Percentiles rank a stretch among this genome's conserved stretches.
Conservation (phyloP, 768 basidiomycete genomes). For the Amanita phalloides region DNA sequence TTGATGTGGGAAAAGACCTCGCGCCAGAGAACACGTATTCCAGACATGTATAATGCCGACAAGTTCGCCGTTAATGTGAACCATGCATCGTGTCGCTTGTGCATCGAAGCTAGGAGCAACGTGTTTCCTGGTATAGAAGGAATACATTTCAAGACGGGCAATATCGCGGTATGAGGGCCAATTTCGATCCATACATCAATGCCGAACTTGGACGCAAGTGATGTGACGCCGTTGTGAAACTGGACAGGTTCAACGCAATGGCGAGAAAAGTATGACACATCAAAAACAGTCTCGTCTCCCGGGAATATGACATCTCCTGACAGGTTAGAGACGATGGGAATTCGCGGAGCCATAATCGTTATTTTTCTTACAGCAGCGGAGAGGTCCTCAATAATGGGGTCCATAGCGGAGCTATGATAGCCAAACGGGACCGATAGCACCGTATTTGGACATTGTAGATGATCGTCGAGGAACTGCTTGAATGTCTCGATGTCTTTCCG, state of each 20-base stretch:
- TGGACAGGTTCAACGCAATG: conserved; percentile 51
- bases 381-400: conserved; percentile 41
- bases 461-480: conserved; percentile 25
- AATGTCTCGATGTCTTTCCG: conserved; percentile 30
- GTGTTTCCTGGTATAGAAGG: conserved; percentile 18
- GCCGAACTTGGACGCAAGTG: conserved; percentile 20
- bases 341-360: conserved; percentile 31
- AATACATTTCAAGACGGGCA: conserved; percentile 45
- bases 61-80: conserved; percentile 34
- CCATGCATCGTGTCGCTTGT: conserved; percentile 33
- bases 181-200: conserved; percentile 53
- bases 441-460: conserved; percentile 25
- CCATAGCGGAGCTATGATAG: conserved; percentile 61
- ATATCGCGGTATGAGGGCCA: conserved; percentile 47
- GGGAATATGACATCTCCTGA: conserved; percentile 39
- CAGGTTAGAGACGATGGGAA: conserved; percentile 58
- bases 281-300: conserved; percentile 39
- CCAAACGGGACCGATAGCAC: conserved; percentile 48
- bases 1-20: conserved; percentile 37
- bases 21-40: conserved; percentile 40
- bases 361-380: conserved; percentile 24
- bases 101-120: conserved; percentile 39
- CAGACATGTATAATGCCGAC: conserved; percentile 34
- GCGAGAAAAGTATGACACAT: conserved; percentile 39
- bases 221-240: conserved; percentile 40